A percentile compares a stretch with the other conserved stretches of the same genome.
Evolutionary conservation across 2,329 filamentous ascomycete genomes (phyloP).

Genomic region (Cryphonectria nitschkei): DNA sequence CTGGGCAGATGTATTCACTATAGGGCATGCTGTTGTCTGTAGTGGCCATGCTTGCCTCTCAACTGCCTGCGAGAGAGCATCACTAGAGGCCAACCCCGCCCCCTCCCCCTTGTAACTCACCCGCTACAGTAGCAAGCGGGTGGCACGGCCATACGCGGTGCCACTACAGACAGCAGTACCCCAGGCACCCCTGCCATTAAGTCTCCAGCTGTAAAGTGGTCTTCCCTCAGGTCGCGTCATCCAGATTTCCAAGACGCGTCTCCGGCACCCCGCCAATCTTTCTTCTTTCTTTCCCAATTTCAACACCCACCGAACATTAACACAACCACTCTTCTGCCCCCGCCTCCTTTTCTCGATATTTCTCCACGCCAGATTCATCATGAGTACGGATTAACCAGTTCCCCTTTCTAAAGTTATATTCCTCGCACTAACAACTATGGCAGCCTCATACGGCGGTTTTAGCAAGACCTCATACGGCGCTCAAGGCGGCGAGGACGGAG

Average conservation of each 20-base stretch:
- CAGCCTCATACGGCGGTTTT: constrained; percentile 57
- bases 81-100: background rate
- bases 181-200: constrained; percentile 2
- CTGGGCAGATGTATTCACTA: background rate
- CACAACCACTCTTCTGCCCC: background rate
- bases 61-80: background rate
- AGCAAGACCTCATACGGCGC: constrained; percentile 54
- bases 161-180: background rate
- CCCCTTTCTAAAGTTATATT: background rate
- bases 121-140: background rate
- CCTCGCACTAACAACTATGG: constrained; percentile 2
- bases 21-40: background rate
- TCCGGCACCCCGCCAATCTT: constrained; percentile 17
- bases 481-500: constrained; percentile 62
- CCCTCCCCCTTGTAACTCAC: background rate
- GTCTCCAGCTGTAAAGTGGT: constrained; percentile 27
- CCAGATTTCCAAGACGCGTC: constrained; percentile 25
- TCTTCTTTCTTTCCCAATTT: constrained; percentile 5
- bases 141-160: background rate
- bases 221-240: constrained; percentile 26
- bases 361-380: background rate
- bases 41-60: background rate
- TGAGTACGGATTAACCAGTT: constrained; percentile 19
- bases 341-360: background rate
- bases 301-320: constrained; percentile 13